These are phyloP conservation scores for Coemansia asiatica DNA, from an alignment of 192 early-diverging fungal species.

Conservation along the genomic window DNA sequence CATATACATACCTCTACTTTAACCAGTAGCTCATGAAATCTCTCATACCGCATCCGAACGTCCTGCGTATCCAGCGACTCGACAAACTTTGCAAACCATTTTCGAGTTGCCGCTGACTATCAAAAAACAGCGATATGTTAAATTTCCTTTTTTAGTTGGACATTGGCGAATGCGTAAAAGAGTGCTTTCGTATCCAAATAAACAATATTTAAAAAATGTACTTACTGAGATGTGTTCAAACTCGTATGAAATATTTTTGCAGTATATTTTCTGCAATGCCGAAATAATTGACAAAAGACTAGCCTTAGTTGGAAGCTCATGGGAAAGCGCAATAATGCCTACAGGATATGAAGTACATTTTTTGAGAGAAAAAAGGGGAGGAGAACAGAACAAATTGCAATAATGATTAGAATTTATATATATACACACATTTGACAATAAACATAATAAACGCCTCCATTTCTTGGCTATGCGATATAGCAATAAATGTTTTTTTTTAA, in stretches of 20 bases:
- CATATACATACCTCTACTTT: conserved; percentile 28
- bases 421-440: background rate
- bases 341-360: background rate
- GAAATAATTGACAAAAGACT: conserved; percentile 33
- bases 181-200: background rate
- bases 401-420: background rate
- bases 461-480: background rate
- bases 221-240: conserved; percentile 81
- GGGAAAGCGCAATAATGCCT: conserved; percentile 39
- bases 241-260: conserved; percentile 86
- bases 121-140: background rate
- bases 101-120: conserved; percentile 64
- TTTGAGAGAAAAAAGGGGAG: background rate
- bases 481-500: too few species aligned
- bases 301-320: conserved; percentile 9
- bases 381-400: background rate
- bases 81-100: conserved; percentile 83
- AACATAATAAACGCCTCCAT: background rate
- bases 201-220: background rate
- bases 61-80: conserved; percentile 55
- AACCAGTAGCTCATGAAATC: conserved; percentile 58
- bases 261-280: conserved; percentile 66
- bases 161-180: too few species aligned
- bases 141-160: too few species aligned
- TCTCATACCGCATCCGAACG: conserved; percentile 58